These are phyloP conservation scores for Circinella minor DNA, from an alignment of 371 early-diverging fungal genomes.

Conservation along the genomic window DNA sequence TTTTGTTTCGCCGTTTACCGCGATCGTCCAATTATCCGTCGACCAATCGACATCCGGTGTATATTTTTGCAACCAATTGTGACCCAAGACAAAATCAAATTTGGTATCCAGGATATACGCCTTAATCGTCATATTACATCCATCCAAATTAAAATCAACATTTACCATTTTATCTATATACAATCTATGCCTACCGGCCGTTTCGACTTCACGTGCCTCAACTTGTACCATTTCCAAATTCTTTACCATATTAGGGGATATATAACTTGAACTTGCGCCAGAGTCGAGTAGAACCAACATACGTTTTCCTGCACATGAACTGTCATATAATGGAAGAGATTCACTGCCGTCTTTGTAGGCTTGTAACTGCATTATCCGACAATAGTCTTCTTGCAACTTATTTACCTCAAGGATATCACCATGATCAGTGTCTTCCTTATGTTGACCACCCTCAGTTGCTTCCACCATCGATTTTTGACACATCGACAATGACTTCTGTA, in stretches of 20 bases:
- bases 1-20: neutral
- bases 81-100: constrained; percentile 10
- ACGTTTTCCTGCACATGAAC: neutral
- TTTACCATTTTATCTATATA: no score
- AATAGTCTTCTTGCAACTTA: neutral
- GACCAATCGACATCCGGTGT: neutral
- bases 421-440: neutral
- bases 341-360: no score
- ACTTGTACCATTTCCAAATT: neutral
- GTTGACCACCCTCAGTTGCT: constrained; percentile 1
- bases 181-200: no score
- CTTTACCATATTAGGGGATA: neutral
- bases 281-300: neutral
- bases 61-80: neutral
- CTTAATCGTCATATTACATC: neutral
- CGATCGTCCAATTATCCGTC: neutral
- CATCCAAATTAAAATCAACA: neutral
- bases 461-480: neutral
- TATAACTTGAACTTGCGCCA: neutral
- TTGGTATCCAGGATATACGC: constrained; percentile 11
- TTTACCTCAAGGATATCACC: neutral
- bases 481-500: no score
- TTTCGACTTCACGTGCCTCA: no score
- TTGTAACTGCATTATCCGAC: neutral
- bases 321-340: no score